A percentile compares a stretch with the other conserved stretches of the same genome.
phyloP scores from a whole-genome alignment of 768 basidiomycete genomes.

The Suillus paluster region DNA sequence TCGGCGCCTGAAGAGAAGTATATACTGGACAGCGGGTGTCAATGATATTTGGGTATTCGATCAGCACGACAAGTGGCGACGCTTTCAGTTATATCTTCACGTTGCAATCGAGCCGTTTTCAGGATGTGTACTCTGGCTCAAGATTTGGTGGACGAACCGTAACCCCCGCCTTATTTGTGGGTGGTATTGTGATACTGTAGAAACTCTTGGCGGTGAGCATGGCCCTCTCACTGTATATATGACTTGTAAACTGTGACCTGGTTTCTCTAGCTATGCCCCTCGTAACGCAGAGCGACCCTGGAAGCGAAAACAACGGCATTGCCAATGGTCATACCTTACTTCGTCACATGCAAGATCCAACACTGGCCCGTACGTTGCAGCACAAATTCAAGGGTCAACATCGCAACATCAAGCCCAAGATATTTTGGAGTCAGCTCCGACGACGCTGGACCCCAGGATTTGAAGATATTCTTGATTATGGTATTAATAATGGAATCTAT shows the following conservation, averaged over 20 bases:
- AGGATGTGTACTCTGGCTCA: constrained; percentile 25
- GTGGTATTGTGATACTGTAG: constrained; percentile 20
- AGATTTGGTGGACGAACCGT: constrained; percentile 32
- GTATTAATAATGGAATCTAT: too few species aligned
- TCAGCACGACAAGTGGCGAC: constrained; percentile 53
- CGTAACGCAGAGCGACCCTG: constrained; percentile 31
- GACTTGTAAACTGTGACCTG: too few species aligned
- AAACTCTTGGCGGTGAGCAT: constrained; percentile 10
- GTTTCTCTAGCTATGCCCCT: constrained; percentile 19
- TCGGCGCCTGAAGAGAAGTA: constrained; percentile 28
- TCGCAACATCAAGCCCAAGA: constrained; percentile 30
- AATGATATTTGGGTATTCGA: constrained; percentile 43
- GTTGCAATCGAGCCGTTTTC: constrained; percentile 23
- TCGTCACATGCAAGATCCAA: constrained; percentile 27
- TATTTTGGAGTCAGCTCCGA: constrained; percentile 21
- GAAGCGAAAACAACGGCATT: constrained; percentile 31
- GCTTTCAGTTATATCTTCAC: constrained; percentile 41
- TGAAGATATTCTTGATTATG: constrained; percentile 17
- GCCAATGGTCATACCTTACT: constrained; percentile 35
- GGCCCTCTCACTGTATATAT: neutral
- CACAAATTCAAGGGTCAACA: constrained; percentile 19
- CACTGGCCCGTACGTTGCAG: constrained; percentile 27
- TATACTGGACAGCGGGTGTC: constrained; percentile 46
- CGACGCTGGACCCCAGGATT: constrained; percentile 17
- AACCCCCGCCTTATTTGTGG: constrained; percentile 24